phyloP scores from a whole-genome alignment of 2,329 filamentous ascomycete genomes.

The Aspergillus sp. region DNA sequence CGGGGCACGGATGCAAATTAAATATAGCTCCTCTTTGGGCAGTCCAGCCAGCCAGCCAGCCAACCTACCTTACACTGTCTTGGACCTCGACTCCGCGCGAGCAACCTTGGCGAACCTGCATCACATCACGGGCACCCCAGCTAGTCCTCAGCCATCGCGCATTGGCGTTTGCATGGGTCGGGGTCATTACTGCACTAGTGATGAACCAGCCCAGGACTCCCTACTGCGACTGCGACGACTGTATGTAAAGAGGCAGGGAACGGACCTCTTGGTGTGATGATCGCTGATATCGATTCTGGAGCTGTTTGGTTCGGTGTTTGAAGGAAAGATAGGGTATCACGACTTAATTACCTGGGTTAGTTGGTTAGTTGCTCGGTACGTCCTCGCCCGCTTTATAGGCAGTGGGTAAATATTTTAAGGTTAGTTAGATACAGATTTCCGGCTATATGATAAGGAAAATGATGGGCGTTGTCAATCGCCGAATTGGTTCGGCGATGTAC shows the following conservation, averaged over 20 bases:
- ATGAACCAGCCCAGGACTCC: neutral
- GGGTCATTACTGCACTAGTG: no score
- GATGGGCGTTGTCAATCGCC: no score
- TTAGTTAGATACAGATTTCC: neutral
- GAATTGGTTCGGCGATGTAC: no score
- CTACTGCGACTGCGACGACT: neutral
- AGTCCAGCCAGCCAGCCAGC: no score
- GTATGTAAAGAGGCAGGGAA: neutral
- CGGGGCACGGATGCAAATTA: neutral
- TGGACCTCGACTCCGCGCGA: neutral
- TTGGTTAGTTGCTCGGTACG: no score
- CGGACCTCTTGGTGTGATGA: slow-evolving; percentile 2
- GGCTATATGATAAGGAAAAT: neutral
- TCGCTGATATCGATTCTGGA: neutral
- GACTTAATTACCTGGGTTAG: no score
- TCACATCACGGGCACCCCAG: neutral
- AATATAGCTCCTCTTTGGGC: neutral
- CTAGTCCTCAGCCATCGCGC: no score
- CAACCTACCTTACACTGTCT: no score
- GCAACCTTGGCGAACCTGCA: slow-evolving; percentile 11
- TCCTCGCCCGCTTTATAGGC: no score
- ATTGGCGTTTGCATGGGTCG: no score
- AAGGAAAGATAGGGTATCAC: no score
- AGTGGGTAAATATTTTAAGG: neutral
- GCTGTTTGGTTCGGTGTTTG: slow-evolving; percentile 3